Base-by-base conservation (phyloP, 345 rosid genomes). In the Gossypium longicalyx region DNA sequence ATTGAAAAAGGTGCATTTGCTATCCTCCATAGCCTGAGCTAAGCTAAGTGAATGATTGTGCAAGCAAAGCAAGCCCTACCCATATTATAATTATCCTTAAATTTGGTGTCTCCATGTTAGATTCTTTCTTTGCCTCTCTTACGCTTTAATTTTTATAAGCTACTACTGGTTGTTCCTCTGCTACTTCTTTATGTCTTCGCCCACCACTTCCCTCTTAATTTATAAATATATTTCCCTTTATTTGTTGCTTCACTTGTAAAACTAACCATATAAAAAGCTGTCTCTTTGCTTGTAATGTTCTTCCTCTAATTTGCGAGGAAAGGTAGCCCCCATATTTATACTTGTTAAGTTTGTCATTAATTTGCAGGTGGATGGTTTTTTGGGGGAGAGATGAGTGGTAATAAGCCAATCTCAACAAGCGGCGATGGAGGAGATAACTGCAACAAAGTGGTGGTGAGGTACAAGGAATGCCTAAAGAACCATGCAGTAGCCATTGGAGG, bases 401-500 rank as follows among this genome's bases (percentile, higher is more conserved):
- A 53, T 15, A 68, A 44, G 54, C 34, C 27, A 22, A 25, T 51
- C 23, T 16, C 73, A 25, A 71, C 41, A 20, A 43, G 74, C 12
- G 73, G 61, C 29, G n/a, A 16, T 29, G 45, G 27, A 34, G 80
- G 80, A 20, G 16, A 59, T 22, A 4, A 41, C 13, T 23, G 44
- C 74, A 80, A 74, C 77, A 83, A 83, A 76, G 67, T 82, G 83
- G 71, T 82, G 83, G 80, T 84, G 51, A 87, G 78, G 81, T 93
- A 93, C 87, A 87, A 76, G 56, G 97, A 93, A 71, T 91, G 98
- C 80, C 76, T 88, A 6, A 93, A 91, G 88, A 93, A 93, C 76
- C 97, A 93, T 82, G 98, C 98, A 76, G 98, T 97, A 1, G 76
- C 91, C 53, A 88, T 87, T 85, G 98, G 98, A 79, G 97, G 97